Evolutionary conservation across 805 yeast species (phyloP), one percentile per base, ranked within the genome.

Genomic region (Debaryomyces prosopidis): DNA sequence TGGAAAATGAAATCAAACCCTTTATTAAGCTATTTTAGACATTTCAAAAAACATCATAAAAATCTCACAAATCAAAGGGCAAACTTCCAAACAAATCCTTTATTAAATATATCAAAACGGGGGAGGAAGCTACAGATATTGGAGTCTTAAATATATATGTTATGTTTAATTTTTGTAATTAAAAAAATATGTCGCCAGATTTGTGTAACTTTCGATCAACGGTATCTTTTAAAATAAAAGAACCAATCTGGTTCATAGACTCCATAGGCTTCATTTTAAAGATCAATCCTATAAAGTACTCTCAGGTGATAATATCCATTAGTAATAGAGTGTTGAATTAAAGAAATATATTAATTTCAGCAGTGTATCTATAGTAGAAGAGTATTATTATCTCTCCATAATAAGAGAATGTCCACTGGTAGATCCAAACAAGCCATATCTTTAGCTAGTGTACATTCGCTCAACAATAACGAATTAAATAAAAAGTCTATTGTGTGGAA

Each of bases 401-500:
- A 15, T 14, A 46, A 40, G 46, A 45, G 38, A 48, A 59, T 59
- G 64, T 54, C 63, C 46, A 48, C 36, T 12, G 44, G 55, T 35
- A 54, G 57, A 44, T 54, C 61, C 27, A 54, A 56, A 43, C 62
- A 60, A 50, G 54, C 54, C 36, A 52, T 59, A 36, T 55, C 69
- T 23, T 54, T 63, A 55, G 58, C 62, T 37, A 53, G 58, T 45
- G 56, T 62, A 27, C 52, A 54, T 42, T 51, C 62, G 33, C 62
- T 62, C 30, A 56, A 58, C 46, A 58, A 52, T 36, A 38, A 36
- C 16, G 40, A 51, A 15, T 34, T 44, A 6, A 40, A 40, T 42
- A 55, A 55, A 35, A 62, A 65, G 44, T 60, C 66, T 8, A 63
- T 68, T 26, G 62, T 68, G 47, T 72, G 77, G 77, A 72, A 71